Conservation (phyloP, 306 rosid genomes). For the Gynostemma pentaphyllum region DNA sequence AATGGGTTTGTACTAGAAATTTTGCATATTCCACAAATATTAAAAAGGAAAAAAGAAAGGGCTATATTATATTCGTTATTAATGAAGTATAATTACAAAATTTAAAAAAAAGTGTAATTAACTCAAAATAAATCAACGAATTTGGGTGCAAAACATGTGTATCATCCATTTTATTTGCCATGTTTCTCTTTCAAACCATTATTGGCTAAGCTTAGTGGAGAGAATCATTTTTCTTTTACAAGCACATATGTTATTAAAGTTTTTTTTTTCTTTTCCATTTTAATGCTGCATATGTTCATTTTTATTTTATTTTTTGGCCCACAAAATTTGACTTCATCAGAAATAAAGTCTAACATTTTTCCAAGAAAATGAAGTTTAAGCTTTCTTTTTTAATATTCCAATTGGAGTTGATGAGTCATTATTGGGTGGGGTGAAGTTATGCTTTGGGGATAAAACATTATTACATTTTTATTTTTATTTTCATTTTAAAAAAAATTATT, state of each 20-base stretch:
- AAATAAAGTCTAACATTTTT: not conserved
- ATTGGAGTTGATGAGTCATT: constrained; percentile 1
- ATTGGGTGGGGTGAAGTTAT: not conserved
- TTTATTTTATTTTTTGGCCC: constrained; percentile 6
- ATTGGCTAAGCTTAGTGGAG: not conserved
- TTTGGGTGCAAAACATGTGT: too few species aligned
- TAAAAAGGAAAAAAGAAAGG: not conserved
- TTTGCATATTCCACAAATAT: not conserved
- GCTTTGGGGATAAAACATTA: not conserved
- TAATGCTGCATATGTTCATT: not conserved
- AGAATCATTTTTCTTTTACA: constrained; percentile 5
- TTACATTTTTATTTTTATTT: not conserved
- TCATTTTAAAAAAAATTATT: not conserved
- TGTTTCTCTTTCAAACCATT: not conserved
- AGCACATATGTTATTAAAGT: not conserved
- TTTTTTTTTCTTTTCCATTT: not conserved
- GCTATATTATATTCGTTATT: not conserved
- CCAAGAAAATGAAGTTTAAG: not conserved
- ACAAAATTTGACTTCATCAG: constrained; percentile 6
- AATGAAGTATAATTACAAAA: too few species aligned
- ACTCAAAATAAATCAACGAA: too few species aligned
- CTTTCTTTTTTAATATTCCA: not conserved
- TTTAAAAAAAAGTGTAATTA: too few species aligned
- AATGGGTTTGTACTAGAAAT: not conserved
- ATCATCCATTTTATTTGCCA: not conserved